Evolutionary conservation across 2,329 filamentous ascomycete species (phyloP).

Genomic region (Ophiostoma himal-ulmi): DNA sequence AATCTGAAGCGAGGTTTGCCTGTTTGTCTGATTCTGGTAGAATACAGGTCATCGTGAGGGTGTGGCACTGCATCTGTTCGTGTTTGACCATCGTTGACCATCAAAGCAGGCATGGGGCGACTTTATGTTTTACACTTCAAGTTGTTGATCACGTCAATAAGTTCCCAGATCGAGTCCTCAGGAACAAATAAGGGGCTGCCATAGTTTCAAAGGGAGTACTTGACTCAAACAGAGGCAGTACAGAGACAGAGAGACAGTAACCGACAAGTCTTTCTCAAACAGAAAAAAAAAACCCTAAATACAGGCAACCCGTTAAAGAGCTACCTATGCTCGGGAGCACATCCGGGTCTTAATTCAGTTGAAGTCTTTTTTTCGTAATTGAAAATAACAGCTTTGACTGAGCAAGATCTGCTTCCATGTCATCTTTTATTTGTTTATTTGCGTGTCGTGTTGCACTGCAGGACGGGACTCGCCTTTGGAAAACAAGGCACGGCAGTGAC

Average conservation of each 20-base stretch:
- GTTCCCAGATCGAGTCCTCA: neutral
- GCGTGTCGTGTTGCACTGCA: conserved; percentile 15
- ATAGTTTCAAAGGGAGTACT: conserved; percentile 10
- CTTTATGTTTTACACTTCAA: neutral
- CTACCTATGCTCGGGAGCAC: conserved; percentile 7
- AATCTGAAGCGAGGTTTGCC: neutral
- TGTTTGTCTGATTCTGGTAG: neutral
- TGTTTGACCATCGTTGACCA: neutral
- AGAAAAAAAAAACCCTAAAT: neutral
- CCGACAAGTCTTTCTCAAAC: conserved; percentile 7
- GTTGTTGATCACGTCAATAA: neutral
- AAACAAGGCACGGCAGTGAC: conserved; percentile 9
- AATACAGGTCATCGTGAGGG: neutral
- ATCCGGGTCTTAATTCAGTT: conserved; percentile 3
- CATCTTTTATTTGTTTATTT: neutral
- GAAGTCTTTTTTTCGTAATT: neutral
- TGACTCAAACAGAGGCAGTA: conserved; percentile 3
- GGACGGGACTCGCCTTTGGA: conserved; percentile 14
- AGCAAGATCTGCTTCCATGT: neutral
- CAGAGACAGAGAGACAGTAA: neutral
- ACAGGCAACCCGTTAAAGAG: conserved; percentile 18
- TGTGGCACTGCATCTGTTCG: neutral
- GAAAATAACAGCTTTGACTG: neutral
- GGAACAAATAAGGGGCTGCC: neutral
- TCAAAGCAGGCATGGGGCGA: neutral